Evolutionary conservation across 139 green algal species (phyloP), one percentile per base, ranked within the genome.

Genomic region (Pedinophyceae sp.): DNA sequence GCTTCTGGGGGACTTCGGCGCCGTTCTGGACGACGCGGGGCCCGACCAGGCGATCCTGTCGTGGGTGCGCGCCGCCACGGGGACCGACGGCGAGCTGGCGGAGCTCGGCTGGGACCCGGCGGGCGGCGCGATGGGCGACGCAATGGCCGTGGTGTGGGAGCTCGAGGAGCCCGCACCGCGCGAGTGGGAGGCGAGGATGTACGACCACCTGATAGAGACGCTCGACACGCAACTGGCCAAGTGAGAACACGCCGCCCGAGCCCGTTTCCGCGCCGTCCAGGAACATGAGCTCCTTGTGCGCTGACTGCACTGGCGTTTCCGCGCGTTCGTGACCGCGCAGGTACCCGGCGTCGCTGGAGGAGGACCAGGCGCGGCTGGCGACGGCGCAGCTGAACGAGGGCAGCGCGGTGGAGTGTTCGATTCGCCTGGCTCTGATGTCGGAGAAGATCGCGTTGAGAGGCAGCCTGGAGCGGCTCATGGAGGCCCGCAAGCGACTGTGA

Each of bases 361-460:
- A 62, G 26, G 70, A 78, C 40, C 2, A 52, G 60, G 24, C 39
- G 5, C 54, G 65, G 48, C 40, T 30, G 4, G 49, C 49, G 3
- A 3, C 4, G 27, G 10, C 64, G 61, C 34, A 55, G 48, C 47
- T 61, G 45, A 22, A n/a, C 18, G 17, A 15, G 3, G 3, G 2
- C 20, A 5, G 46, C 60, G 61, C 48, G 7, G 49, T 55, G 2
- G 39, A 58, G 48, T 48, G 39, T 5, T 30, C 53, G 30, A 40
- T 63, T 10, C 24, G 66, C 30, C 18, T 27, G n/a, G 61, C 57
- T 4, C 41, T 73, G 48, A 41, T 54, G 2, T 52, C 38, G 7
- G 60, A 73, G 52, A 73, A 73, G 52, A 30, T 19, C 2, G 56
- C 60, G 5, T 53, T 73, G 52, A 2, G 15, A 3, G 61, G 66